Base-by-base conservation (phyloP, 768 basidiomycete genomes). In the Aureoboletus auriporus region DNA sequence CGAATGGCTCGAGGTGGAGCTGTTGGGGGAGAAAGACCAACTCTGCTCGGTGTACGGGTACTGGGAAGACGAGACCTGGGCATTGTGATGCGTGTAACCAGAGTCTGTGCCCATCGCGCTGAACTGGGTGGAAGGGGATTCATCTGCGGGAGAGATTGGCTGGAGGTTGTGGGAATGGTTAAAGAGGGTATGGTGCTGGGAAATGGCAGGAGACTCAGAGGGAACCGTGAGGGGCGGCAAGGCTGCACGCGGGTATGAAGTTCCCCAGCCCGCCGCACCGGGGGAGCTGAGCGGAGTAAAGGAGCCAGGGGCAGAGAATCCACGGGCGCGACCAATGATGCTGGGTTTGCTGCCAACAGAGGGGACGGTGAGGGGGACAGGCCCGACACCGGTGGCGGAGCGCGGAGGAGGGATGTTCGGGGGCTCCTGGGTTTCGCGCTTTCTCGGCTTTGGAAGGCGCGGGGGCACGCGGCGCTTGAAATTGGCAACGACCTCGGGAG, bases 401-500 rank as follows among this genome's bases (percentile, higher is more conserved):
- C 89, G 81, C 0, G 88, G 84, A 9, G 86, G 85, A 10, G 85
- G 83, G 16, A 88, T 82, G 13, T 76, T 65, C n/a, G 81, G 76
- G n/a, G 79, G 68, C 49, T 88, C 83, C 52, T 84, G 73, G 3
- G 75, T 65, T 52, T 91, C 86, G 54, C 87, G 85, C 66, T 92
- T 93, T 57, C 88, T 73, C 10, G 87, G 86, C 61, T 93, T 92
- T 31, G 90, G 90, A 11, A 91, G 80, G 62, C 93, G 91, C 28
- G 93, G 93, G 14, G 92, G 93, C 5, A 96, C 93, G 58, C 93
- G 88, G 52, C 93, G 89, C 70, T 95, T 95, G 75, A 94, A 95
- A 68, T 90, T 91, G 47, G 92, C 85, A 44, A 95, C 89, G 45
- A 93, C 86, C 53, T 91, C 93, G 47, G 89, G 80, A 3, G 89